These are phyloP conservation scores for Linnemannia elongata DNA, from an alignment of 192 early-diverging fungal genomes.

Conservation along the genomic window DNA sequence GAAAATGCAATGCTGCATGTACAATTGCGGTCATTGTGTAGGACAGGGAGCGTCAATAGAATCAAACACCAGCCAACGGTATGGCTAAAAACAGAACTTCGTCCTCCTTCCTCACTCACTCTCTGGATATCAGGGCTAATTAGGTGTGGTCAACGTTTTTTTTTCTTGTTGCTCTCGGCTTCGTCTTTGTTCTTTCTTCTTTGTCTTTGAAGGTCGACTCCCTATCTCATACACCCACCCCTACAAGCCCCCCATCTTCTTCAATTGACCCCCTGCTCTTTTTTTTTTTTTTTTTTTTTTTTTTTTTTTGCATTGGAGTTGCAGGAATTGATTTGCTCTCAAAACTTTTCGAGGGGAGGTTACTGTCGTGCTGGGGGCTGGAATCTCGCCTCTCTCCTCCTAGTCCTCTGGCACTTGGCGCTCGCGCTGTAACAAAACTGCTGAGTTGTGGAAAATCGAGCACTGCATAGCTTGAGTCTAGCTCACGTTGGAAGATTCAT, in stretches of 20 bases:
- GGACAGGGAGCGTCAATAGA: background rate
- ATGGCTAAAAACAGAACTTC: constrained; percentile 1
- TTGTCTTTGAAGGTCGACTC: background rate
- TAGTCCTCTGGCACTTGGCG: background rate
- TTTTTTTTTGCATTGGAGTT: background rate
- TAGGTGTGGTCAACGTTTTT: background rate
- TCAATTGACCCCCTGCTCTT: background rate
- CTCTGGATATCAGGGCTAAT: background rate
- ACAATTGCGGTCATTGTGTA: background rate
- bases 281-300: too few relatives aligned
- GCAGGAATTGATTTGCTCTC: background rate
- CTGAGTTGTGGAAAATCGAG: background rate
- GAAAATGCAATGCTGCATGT: background rate
- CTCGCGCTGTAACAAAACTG: background rate
- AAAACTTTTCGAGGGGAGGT: background rate
- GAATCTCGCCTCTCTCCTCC: background rate
- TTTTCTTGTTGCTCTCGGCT: background rate
- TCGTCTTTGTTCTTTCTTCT: background rate
- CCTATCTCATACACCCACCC: background rate
- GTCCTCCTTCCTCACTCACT: too few relatives aligned
- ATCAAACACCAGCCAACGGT: background rate
- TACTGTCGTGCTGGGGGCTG: background rate
- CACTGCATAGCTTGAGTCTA: background rate
- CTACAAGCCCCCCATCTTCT: background rate
- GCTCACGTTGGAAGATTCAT: background rate